Evolutionary conservation across 2,329 filamentous ascomycete species (phyloP).

Genomic region (Phaeosphaeriaceae sp.): DNA sequence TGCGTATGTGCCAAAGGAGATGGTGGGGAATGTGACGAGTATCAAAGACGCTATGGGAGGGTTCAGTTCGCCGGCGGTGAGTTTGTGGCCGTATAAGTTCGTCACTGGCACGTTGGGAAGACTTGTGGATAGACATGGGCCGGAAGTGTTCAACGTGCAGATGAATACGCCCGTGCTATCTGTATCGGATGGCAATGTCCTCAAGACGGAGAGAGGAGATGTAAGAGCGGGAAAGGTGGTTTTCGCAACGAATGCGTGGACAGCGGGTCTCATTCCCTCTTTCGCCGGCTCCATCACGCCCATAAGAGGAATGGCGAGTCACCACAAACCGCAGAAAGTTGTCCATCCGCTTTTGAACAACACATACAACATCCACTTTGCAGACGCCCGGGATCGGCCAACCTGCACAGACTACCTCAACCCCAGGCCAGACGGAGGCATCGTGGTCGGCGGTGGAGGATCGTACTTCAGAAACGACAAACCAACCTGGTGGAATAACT

Average conservation of each 20-base stretch:
- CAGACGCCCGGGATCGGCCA: not conserved
- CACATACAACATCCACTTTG: slow-evolving; percentile 37
- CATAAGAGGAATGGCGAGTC: slow-evolving; percentile 38
- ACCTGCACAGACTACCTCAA: slow-evolving; percentile 19
- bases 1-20: slow-evolving; percentile 11
- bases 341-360: slow-evolving; percentile 28
- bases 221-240: slow-evolving; percentile 28
- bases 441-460: slow-evolving; percentile 44
- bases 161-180: slow-evolving; percentile 27
- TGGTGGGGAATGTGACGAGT: slow-evolving; percentile 23
- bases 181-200: slow-evolving; percentile 1
- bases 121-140: slow-evolving; percentile 16
- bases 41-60: slow-evolving; percentile 27
- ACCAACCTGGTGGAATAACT: slow-evolving; percentile 55
- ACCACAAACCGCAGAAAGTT: slow-evolving; percentile 14
- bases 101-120: slow-evolving; percentile 27
- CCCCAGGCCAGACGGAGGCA: slow-evolving; percentile 18
- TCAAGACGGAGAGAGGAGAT: slow-evolving; percentile 29
- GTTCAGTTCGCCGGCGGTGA: slow-evolving; percentile 21
- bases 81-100: slow-evolving; percentile 39
- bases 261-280: slow-evolving; percentile 33
- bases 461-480: slow-evolving; percentile 42
- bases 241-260: slow-evolving; percentile 39
- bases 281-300: slow-evolving; percentile 49
- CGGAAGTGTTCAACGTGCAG: slow-evolving; percentile 28